Percentiles rank a stretch among this genome's conserved stretches.
Evolutionary conservation across 768 basidiomycete species (phyloP).

Genomic region (Psilocybe cyanescens): DNA sequence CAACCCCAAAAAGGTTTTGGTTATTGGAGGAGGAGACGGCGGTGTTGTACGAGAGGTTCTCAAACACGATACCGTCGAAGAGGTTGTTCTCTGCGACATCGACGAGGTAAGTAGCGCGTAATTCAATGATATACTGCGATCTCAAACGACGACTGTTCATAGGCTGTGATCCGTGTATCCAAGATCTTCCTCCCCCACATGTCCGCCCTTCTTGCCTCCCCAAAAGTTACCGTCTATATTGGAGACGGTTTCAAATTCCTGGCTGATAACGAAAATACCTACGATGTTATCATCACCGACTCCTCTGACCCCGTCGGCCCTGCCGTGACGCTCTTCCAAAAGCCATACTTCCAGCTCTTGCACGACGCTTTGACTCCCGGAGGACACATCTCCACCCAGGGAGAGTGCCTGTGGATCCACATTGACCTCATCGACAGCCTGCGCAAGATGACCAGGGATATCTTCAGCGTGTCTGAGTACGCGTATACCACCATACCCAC

Average conservation of each 20-base stretch:
- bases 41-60: conserved; percentile 97
- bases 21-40: conserved; percentile 98
- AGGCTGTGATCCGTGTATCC: conserved; percentile 95
- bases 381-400: conserved; percentile 95
- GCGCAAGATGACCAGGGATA: conserved; percentile 61
- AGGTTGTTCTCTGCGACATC: conserved; percentile 96
- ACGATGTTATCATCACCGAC: conserved; percentile 99
- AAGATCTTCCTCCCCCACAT: conserved; percentile 94
- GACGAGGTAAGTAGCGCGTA: conserved; percentile 68
- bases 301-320: conserved; percentile 98
- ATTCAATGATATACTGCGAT: not conserved
- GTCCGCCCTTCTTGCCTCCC: conserved; percentile 79
- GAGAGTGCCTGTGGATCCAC: conserved; percentile 95
- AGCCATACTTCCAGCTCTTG: conserved; percentile 95
- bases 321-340: conserved; percentile 91
- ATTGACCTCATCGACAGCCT: conserved; percentile 83
- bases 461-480: conserved; percentile 87
- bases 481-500: conserved; percentile 97
- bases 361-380: conserved; percentile 88
- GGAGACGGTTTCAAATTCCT: conserved; percentile 99
- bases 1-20: conserved; percentile 93
- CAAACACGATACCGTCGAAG: conserved; percentile 88
- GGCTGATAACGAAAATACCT: conserved; percentile 80
- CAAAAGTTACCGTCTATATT: conserved; percentile 82
- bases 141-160: not conserved